These are phyloP conservation scores for Cercospora canescens DNA, from an alignment of 2,329 filamentous ascomycete genomes.

Conservation along the genomic window DNA sequence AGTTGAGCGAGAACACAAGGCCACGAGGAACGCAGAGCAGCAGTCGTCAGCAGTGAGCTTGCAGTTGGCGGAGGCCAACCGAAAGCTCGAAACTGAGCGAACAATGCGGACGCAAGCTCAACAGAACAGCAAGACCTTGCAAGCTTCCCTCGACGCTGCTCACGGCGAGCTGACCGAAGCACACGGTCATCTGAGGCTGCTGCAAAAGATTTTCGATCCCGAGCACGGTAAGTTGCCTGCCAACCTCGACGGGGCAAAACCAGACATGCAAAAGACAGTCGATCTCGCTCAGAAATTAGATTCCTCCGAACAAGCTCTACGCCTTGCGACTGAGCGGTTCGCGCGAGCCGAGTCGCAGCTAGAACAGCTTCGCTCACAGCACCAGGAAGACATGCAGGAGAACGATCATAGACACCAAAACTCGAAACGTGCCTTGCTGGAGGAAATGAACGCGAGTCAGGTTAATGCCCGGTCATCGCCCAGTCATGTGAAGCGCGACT, in stretches of 20 bases:
- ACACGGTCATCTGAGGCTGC: slow-evolving; percentile 73
- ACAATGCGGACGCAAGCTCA: slow-evolving; percentile 85
- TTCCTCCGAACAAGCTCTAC: slow-evolving; percentile 82
- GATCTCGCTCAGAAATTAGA: slow-evolving; percentile 85
- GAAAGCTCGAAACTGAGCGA: slow-evolving; percentile 85
- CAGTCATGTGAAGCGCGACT: slow-evolving; percentile 64
- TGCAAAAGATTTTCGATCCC: slow-evolving; percentile 86
- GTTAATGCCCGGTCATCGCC: slow-evolving; percentile 72
- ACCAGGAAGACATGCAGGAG: slow-evolving; percentile 69
- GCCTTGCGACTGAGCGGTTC: slow-evolving; percentile 78
- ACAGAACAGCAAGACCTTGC: slow-evolving; percentile 77
- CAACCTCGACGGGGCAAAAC: slow-evolving; percentile 67
- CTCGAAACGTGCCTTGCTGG: slow-evolving; percentile 72
- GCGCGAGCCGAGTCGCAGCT: slow-evolving; percentile 81
- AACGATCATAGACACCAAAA: slow-evolving; percentile 61
- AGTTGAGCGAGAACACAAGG: slow-evolving; percentile 84
- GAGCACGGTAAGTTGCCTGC: slow-evolving; percentile 54
- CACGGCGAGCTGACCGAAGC: slow-evolving; percentile 80
- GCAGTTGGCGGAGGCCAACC: slow-evolving; percentile 85
- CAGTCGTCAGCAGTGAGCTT: slow-evolving; percentile 74
- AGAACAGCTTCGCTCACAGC: slow-evolving; percentile 71
- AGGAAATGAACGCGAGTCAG: slow-evolving; percentile 86
- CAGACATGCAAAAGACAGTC: slow-evolving; percentile 66
- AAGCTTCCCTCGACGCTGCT: slow-evolving; percentile 73
- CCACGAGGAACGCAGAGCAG: slow-evolving; percentile 87